These are phyloP conservation scores for Mycena crocata DNA, from an alignment of 768 basidiomycete species.

Conservation along the genomic window DNA sequence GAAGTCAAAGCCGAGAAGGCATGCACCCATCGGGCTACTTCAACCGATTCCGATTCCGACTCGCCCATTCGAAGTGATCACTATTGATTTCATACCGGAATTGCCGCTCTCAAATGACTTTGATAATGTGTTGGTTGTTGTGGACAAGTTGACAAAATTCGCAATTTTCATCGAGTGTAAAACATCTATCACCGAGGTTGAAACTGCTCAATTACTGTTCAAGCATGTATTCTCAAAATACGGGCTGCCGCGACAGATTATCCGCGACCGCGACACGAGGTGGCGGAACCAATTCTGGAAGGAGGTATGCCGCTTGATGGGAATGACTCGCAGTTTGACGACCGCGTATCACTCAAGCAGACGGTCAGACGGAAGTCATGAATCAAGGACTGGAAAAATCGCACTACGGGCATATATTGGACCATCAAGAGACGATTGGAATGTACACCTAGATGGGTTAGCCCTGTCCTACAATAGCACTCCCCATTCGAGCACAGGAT, in stretches of 20 bases:
- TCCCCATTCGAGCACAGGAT: constrained; percentile 40
- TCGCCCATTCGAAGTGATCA: no score
- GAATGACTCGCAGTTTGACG: constrained; percentile 38
- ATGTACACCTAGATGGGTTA: constrained; percentile 32
- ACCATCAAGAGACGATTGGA: constrained; percentile 40
- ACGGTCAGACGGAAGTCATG: constrained; percentile 50
- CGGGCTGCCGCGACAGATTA: constrained; percentile 36
- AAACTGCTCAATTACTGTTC: neutral
- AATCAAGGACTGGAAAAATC: constrained; percentile 48
- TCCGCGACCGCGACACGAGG: constrained; percentile 41
- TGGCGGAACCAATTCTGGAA: constrained; percentile 43
- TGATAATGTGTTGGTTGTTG: no score
- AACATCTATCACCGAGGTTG: no score
- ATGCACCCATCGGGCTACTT: neutral
- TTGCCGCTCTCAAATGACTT: no score
- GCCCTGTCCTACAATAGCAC: constrained; percentile 44
- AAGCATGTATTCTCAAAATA: neutral
- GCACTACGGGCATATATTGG: constrained; percentile 43
- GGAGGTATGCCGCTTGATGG: constrained; percentile 39
- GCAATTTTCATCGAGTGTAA: no score
- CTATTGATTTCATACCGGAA: no score
- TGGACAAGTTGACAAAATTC: no score
- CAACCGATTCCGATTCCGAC: neutral
- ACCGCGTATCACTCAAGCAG: constrained; percentile 45
- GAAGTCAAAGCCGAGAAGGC: neutral